phyloP scores from a whole-genome alignment of 257 asterid species.

The Prunella vulgaris region DNA sequence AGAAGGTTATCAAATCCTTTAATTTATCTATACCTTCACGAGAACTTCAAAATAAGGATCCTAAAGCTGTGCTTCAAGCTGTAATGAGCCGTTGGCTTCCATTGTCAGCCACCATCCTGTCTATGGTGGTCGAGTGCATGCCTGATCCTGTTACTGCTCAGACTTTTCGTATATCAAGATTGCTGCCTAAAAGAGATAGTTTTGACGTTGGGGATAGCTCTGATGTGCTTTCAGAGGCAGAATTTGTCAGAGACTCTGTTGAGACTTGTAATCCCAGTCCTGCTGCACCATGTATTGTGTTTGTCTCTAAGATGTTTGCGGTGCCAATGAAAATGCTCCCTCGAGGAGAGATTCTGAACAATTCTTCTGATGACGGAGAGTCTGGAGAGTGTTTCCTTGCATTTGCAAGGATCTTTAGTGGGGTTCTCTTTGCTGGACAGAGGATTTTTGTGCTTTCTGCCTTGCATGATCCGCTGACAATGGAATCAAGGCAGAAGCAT shows the following conservation, averaged over 20 bases:
- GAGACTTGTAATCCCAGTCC: constrained; percentile 72
- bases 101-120: constrained; percentile 63
- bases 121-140: constrained; percentile 66
- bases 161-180: constrained; percentile 64
- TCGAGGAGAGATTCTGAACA: constrained; percentile 50
- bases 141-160: constrained; percentile 83
- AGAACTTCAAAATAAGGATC: constrained; percentile 80
- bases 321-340: constrained; percentile 83
- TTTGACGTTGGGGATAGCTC: constrained; percentile 31
- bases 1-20: constrained; percentile 63
- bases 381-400: constrained; percentile 95
- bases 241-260: constrained; percentile 60
- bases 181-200: constrained; percentile 67
- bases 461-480: constrained; percentile 68
- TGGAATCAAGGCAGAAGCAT: constrained; percentile 71
- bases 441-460: constrained; percentile 79
- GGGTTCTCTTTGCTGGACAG: constrained; percentile 70
- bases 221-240: constrained; percentile 65
- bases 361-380: constrained; percentile 50
- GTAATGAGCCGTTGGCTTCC: constrained; percentile 97
- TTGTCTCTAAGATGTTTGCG: constrained; percentile 97
- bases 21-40: constrained; percentile 80
- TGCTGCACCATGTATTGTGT: constrained; percentile 72
- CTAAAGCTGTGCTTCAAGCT: constrained; percentile 78
- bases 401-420: constrained; percentile 92